Evolutionary conservation across 148 eudicot species (phyloP), one percentile per base, ranked within the genome.

Genomic region (Cornus florida): DNA sequence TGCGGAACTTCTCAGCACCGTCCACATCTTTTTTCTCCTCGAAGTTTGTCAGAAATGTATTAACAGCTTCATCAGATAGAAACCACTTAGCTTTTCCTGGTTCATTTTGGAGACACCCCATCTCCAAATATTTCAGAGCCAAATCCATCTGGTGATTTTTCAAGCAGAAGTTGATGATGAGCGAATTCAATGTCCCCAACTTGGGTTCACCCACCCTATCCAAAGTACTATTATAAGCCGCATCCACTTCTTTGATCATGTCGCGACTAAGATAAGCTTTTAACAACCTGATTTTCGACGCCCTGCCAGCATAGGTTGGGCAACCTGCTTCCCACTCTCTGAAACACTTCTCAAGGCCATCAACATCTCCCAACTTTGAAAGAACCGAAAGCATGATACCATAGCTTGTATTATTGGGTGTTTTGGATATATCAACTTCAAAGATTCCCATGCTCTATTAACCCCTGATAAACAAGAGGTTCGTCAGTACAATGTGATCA

Each of bases 301-400:
- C 23, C 80, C 90, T 81, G 78, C 76, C 82, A 73, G 88, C 93
- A 48, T 83, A 88, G 41, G 3, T 39, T 38, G 77, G 35, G 79
- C 84, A 83, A 75, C 71, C 73, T 14, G 86, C 77, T 80, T 88
- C 91, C 93, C 93, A 90, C 78, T 88, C 90, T 50, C 72, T 71
- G 22, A 77, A 90, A 59, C 53, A 39, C 71, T 86, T 82, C 76
- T 88, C 86, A 22, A 90, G 87, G 73, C 77, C 83, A 62, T 80
- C 86, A 16, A 57, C 22, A 72, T 86, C 80, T 2, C 87, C 88
- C 66, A 90, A 50, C 77, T 80, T 86, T 6, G 82, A 81, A 41
- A 90, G 79, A 72, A 88, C 88, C 79, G 80, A 78, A 72, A 86
- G 87, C 87, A 85, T 75, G n/a, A 83, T n/a, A 48, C 88, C 84